Base-by-base conservation (phyloP, 2,329 filamentous ascomycete species). In the Tolypocladium paradoxum region DNA sequence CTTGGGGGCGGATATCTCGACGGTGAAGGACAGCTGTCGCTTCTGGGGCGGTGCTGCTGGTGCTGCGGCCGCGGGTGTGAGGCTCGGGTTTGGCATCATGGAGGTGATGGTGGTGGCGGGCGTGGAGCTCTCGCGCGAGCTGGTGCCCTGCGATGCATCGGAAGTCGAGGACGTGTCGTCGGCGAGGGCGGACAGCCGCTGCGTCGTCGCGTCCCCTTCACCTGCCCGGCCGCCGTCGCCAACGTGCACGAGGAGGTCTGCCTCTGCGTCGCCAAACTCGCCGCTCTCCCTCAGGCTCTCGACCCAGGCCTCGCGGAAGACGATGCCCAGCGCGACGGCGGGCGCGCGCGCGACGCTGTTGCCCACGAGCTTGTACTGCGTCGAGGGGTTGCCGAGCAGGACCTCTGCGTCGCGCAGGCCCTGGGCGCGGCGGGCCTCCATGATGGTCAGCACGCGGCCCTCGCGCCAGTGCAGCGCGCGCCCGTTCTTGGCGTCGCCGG, bases 261-360 rank as follows among this genome's bases (percentile, higher is more conserved):
- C 2, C 18, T 14, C 8, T 3, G 7, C 48, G 11, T 38, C 18
- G 24, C 18, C 35, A 6, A 29, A 14, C 33, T 38, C 38, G 31
- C 18, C 37, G 27, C 24, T 9, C 27, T 22, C 46, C 5, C 31
- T 11, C 4, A 56, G 38, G 27, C 60, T 68, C 48, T 61, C 54
- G 2, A 52, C 59, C 64, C 67, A 68, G 0, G 84, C 84, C 56
- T 84, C 76, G 8, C 84, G 73, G 14, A 90, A 69, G 11, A 76
- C 72, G 5, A 87, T 61, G 0, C 88, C 88, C 1, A 90, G 64
- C 0, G 82, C 81, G 20, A 90, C 66, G 0, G 87, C 80, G 1
- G 88, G 78, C 27, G 81, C 78, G 9, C 87, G 73, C 3, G 87
- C 81, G 0, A 95, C 88, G 31, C 84, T 88, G 65, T 95, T 95